Conservation (phyloP, 2,329 filamentous ascomycete species). For the Tricladium varicosporioides region DNA sequence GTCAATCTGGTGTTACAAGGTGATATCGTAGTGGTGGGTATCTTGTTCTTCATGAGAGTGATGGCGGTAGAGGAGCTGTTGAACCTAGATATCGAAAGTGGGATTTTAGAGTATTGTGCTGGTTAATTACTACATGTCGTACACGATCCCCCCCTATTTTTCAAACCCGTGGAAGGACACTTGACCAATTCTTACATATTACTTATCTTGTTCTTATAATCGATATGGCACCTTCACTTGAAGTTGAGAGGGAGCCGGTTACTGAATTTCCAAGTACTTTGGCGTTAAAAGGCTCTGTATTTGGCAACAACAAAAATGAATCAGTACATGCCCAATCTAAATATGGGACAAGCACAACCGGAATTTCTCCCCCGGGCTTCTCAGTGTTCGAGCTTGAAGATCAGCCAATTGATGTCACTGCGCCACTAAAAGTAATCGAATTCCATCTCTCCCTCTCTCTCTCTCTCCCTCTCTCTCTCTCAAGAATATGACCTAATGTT, state of each 20-base stretch:
- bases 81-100: neutral
- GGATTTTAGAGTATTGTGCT: neutral
- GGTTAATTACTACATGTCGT: no score
- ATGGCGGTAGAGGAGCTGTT: neutral
- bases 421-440: constrained; percentile 5
- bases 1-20: no score
- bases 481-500: constrained; percentile 59
- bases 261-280: neutral
- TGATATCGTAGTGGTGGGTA: neutral
- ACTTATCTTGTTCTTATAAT: neutral
- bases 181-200: no score
- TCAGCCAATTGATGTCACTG: constrained; percentile 29
- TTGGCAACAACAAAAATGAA: no score
- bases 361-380: neutral
- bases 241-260: neutral
- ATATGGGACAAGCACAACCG: neutral
- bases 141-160: no score
- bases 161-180: no score
- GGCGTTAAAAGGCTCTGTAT: no score
- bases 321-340: neutral
- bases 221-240: neutral
- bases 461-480: no score
- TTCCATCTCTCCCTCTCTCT: neutral
- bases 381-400: constrained; percentile 33
- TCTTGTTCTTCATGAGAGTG: neutral